Percentiles rank a stretch among this genome's conserved stretches.
Evolutionary conservation across 441 rosid genomes (phyloP).

Genomic region (Erysimum cheiri): DNA sequence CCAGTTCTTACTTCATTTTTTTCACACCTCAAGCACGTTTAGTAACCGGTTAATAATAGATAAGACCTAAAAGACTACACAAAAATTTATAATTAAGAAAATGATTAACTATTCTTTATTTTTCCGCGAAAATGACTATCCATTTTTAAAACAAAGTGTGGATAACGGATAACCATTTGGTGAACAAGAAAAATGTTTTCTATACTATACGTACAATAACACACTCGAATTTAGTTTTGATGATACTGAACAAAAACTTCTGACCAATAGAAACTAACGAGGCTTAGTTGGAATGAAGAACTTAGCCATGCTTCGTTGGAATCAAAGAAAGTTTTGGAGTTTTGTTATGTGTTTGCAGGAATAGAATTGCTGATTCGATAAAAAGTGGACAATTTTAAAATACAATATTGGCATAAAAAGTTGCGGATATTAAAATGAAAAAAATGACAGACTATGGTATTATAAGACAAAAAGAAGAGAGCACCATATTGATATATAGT

Average conservation of each 20-base stretch:
- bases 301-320: conserved; percentile 18
- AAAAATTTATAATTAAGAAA: neutral
- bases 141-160: neutral
- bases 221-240: neutral
- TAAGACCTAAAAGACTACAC: neutral
- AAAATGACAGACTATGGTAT: conserved; percentile 8
- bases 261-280: neutral
- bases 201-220: neutral
- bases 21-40: too few species aligned
- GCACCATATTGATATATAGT: conserved; percentile 6
- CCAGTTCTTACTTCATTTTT: too few species aligned
- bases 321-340: conserved; percentile 7
- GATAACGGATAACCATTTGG: neutral
- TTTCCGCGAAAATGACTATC: neutral
- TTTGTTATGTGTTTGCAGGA: conserved; percentile 3
- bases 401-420: neutral
- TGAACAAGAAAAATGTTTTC: neutral
- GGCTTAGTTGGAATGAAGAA: conserved; percentile 3
- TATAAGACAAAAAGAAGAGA: conserved; percentile 32
- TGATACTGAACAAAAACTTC: neutral
- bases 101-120: neutral
- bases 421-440: conserved; percentile 12
- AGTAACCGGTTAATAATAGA: too few species aligned
- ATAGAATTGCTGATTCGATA: neutral
- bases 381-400: neutral